Base-by-base conservation (phyloP, 1,284 basidiomycete genomes). In the Cerioporus squamosus region DNA sequence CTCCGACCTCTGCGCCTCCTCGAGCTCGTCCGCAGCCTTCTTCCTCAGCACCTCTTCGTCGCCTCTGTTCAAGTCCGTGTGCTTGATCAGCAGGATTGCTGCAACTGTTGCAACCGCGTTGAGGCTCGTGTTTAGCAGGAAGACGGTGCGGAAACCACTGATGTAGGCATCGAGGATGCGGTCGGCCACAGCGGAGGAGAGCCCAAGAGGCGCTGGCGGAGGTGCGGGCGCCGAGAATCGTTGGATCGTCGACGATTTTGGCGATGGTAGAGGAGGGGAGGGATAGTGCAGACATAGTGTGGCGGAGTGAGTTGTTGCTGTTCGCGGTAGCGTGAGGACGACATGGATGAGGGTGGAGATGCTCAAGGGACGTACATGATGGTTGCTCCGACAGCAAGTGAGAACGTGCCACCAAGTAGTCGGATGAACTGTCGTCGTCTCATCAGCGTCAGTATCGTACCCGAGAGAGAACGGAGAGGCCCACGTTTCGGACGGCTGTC, bases 401-500 rank as follows among this genome's bases (percentile, higher is more conserved):
- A 76, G 0, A 91, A 66, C 0, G 87, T 83, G 20, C 87, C 87
- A 22, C 88, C 88, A 2, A 90, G 75, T 17, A 83, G 72, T 5
- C 88, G 81, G 54, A 88, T 76, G 66, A 90, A 89, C 85, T 86
- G 49, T 5, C 42, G 7, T 14, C 7, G 5, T 14, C 14, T 17
- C 10, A 18, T 12, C 7, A 26, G n/a, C 2, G 9, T 26, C 23
- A 23, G n/a, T 10, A 17, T 7, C 20, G 20, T n/a, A 15, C 9
- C 10, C 22, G n/a, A 20, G 15, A 8, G 26, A n/a, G 8, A 26
- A 24, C n/a, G n/a, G n/a, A 43, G 38, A 15, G 20, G 69, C 79
- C 52, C 57, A 85, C 84, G 66, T 90, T 90, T 31, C 88, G 79
- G 50, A 86, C 81, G 0, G 84, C 83, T 0, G 89, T 91, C 1